Base-by-base conservation (phyloP, 768 basidiomycete species). In the Daedaleopsis nitida region DNA sequence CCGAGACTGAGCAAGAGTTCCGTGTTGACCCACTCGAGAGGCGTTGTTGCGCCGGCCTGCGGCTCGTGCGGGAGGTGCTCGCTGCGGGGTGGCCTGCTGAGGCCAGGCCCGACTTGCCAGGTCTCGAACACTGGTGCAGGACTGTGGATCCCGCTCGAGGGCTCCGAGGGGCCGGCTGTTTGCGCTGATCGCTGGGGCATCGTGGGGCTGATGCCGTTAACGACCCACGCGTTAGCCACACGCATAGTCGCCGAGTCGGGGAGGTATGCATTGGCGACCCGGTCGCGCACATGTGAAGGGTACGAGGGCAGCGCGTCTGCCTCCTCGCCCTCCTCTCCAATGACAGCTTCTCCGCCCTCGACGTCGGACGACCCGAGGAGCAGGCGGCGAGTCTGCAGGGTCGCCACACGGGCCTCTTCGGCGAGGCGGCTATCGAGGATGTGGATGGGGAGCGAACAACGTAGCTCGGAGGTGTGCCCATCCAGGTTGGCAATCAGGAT, bases 381-480 rank as follows among this genome's bases (percentile, higher is more conserved):
- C 8, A 94, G 77, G 10, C 89, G 85, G 19, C 95, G 85, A 0
- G 94, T 93, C 5, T 80, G 79, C n/a, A 86, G 79, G 5, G 93
- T 89, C 24, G 86, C 81, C 1, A 82, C 78, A 38, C 87, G 81
- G 1, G 93, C 89, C 71, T 97, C 95, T 14, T 87, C 80, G 16
- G 91, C 79, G 1, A 96, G 76, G 13, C 83, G 79, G 60, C 82
- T 71, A 65, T 95, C 88, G 23, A 98, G 87, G 51, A 98, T 81
- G 69, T 92, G 86, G 37, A 98, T 75, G 0, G 96, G 96, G 6
- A 98, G 81, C 1, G 94, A 94, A 73, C 96, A 98, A 16, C 95
- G 87, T n/a, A 98, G 80, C 73, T 98, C 94, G 10, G 94, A 96
- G 3, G 87, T 88, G 71, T 98, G 96, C 0, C 95, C 95, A 70